Conservation (phyloP, 2,329 filamentous ascomycete species). For the Ambrosiella beaveri region DNA sequence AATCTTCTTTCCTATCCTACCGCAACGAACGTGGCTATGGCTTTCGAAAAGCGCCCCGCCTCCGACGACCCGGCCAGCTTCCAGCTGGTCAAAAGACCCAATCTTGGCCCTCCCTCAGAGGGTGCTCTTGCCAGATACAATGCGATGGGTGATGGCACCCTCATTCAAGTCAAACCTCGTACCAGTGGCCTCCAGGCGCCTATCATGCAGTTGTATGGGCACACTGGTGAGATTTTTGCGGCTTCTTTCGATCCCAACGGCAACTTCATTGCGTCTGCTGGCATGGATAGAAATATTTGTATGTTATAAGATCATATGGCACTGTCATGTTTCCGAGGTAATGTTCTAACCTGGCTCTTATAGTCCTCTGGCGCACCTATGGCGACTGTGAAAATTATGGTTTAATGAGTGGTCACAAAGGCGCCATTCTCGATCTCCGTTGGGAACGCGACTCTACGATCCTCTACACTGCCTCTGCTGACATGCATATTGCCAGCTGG, state of each 20-base stretch:
- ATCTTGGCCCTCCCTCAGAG: conserved; percentile 33
- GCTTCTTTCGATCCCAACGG: conserved; percentile 81
- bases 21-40: conserved; percentile 39
- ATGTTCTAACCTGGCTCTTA: not conserved
- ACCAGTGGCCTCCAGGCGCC: conserved; percentile 75
- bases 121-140: conserved; percentile 34
- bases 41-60: conserved; percentile 82
- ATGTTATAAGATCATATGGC: conserved; percentile 20
- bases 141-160: conserved; percentile 27
- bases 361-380: conserved; percentile 86
- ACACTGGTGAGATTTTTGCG: conserved; percentile 73
- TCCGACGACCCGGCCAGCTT: conserved; percentile 62
- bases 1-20: not conserved
- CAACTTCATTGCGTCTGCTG: conserved; percentile 78
- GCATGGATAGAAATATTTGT: conserved; percentile 88
- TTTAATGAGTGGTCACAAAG: conserved; percentile 71
- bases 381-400: conserved; percentile 93
- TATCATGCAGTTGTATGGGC: conserved; percentile 81
- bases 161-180: conserved; percentile 42
- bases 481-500: conserved; percentile 88
- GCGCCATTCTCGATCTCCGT: conserved; percentile 78
- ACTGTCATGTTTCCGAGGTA: not conserved
- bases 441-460: conserved; percentile 92
- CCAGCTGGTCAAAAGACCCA: conserved; percentile 82
- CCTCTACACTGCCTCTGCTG: conserved; percentile 81